Conservation (phyloP, 257 asterid genomes). For the Solanum microdontum region DNA sequence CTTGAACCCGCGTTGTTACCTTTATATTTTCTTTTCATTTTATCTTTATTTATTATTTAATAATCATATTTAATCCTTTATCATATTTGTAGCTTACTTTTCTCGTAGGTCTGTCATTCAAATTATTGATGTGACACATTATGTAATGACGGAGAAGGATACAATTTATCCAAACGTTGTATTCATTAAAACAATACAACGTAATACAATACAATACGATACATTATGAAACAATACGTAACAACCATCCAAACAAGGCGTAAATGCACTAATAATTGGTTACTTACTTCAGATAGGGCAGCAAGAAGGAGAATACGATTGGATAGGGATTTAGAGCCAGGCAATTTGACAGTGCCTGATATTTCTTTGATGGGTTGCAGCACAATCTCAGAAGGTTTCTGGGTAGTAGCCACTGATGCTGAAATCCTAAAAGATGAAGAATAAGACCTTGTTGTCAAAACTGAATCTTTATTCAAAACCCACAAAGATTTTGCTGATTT, state of each 20-base stretch:
- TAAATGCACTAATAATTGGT: background rate
- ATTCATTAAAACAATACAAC: background rate
- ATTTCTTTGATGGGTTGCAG: conserved; percentile 81
- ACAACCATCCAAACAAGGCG: background rate
- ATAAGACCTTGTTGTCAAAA: conserved; percentile 17
- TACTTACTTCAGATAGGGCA: conserved; percentile 73
- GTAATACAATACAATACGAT: background rate
- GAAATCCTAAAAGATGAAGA: conserved; percentile 23
- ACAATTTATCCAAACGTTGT: background rate
- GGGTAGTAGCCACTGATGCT: conserved; percentile 61
- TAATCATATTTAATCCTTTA: background rate
- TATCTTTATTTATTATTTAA: background rate
- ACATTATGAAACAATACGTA: too few species aligned
- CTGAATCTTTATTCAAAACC: conserved; percentile 32
- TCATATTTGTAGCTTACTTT: background rate
- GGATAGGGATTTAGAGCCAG: conserved; percentile 92
- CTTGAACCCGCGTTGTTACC: background rate
- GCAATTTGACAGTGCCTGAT: conserved; percentile 89
- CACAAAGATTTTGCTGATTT: conserved; percentile 17
- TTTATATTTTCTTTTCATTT: too few species aligned
- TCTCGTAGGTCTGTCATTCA: background rate
- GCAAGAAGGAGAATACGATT: conserved; percentile 94
- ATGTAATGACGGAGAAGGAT: too few species aligned
- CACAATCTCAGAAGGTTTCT: conserved; percentile 60
- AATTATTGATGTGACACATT: background rate